Base-by-base conservation (phyloP, 805 yeast species). In the Saccharomyces paradoxus region DNA sequence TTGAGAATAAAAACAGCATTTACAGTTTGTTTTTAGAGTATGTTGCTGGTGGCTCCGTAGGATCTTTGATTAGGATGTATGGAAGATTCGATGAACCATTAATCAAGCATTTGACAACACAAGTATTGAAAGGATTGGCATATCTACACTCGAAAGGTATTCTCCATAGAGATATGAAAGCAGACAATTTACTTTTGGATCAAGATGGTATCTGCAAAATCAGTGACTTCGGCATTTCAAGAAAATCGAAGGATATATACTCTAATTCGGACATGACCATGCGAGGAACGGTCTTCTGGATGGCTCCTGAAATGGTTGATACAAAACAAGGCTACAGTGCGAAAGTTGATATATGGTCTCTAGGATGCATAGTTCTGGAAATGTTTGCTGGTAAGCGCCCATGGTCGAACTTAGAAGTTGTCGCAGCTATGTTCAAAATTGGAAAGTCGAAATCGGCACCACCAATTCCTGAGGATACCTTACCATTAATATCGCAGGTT, bases 201-300 rank as follows among this genome's bases (percentile, higher is more conserved):
- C 77, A 84, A 14, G 96, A 94, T 67, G 99, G 99, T 29, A 82
- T 90, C 12, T 89, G 96, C 70, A 94, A 94, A 71, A 94, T 94
- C 50, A 86, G 96, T 13, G 99, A 94, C 70, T 94, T 94, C 73
- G 99, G 99, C 49, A 94, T 94, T 52, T 90, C 97, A 46, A 91
- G 89, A 68, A 82, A 83, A 64, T 82, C 89, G 12, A 80, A 83
- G 48, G 91, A 94, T 66, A 88, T 92, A 26, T 92, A 94, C 68
- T 84, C 87, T 30, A 90, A 94, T 68, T 89, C 96, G 3, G 97
- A 89, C 53, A 88, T 91, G 96, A 91, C 97, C 12, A 89, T 89
- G 96, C 96, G 95, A 71, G 99, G 99, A 26, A 91, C 99, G 0
- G 89, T 95, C 1, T 94, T 91, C 69, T 94, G 99, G 99, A 94